Evolutionary conservation across 306 rosid species (phyloP), one percentile per base, ranked within the genome.

Genomic region (Sicyos baderoa): DNA sequence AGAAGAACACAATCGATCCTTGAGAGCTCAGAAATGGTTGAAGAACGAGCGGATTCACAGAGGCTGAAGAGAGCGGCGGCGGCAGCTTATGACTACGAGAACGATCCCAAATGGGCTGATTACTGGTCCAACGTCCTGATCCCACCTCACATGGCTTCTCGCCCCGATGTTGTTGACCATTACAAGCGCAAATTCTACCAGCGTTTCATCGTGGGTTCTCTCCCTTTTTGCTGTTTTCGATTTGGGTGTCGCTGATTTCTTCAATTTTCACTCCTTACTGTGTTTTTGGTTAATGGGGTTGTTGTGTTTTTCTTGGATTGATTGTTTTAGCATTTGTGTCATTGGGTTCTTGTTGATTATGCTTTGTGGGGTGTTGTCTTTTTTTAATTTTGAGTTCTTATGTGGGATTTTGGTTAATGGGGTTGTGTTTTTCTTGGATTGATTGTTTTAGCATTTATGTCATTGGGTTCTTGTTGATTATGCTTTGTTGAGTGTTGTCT

Each of bases 71-170:
- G 75, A 55, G 63, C 75, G 2, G 99, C 97, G 71, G 96, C 97
- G 60, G 84, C 87, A 18, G 84, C 97, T 0, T 90, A 85, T 74
- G 97, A 90, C 76, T 94, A 94, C 82, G 99, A 94, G 23, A 81
- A 79, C 78, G 99, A 94, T 68, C 67, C 89, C 0, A 81, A 87
- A 75, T 94, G 97, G 99, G 84, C 86, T 19, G 95, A 85, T 53
- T 94, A 94, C 79, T 94, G 96, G 97, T 75, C 86, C 77, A 94
- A 94, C 78, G 78, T 94, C 72, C 95, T 94, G 85, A 86, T 94
- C 68, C 99, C 99, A 76, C 92, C 95, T 13, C 76, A 80, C 63
- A 78, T 86, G 87, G 64, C 94, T 42, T 82, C 95, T 4, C 86
- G 89, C 60, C 19, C 75, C 67, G 99, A 88, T 52, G 96, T 94